A percentile compares a stretch with the other conserved stretches of the same genome.
Conservation (phyloP, 2,329 filamentous ascomycete genomes). For the Trichoderma sp. region DNA sequence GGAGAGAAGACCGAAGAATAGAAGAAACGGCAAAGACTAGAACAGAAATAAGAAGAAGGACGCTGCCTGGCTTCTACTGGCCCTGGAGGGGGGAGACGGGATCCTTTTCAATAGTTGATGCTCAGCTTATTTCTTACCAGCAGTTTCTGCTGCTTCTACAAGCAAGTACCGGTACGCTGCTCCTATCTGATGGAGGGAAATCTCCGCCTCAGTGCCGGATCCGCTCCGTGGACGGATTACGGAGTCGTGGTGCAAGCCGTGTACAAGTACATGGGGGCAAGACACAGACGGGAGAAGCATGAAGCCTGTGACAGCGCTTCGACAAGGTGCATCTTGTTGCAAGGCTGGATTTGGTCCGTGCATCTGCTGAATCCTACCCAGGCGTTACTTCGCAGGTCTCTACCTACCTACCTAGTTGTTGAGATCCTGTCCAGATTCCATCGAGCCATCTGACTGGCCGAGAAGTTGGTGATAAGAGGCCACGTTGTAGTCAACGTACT, state of each 20-base stretch:
- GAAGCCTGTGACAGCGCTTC: neutral
- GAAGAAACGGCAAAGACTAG: neutral
- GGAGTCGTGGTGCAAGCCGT: constrained; percentile 7
- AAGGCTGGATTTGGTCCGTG: neutral
- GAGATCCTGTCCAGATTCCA: constrained; percentile 1
- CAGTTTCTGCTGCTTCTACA: neutral
- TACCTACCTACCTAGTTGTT: too few relatives aligned
- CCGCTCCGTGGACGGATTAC: constrained; percentile 11
- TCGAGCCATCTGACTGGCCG: neutral
- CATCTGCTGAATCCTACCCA: neutral
- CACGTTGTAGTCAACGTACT: constrained; percentile 13
- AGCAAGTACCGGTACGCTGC: neutral
- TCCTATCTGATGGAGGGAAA: neutral
- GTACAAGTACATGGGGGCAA: constrained; percentile 4
- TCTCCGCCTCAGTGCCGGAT: constrained; percentile 1
- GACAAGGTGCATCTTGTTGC: neutral
- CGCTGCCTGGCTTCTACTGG: neutral
- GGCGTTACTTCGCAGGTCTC: too few relatives aligned
- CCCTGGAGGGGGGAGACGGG: neutral
- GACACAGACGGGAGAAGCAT: neutral
- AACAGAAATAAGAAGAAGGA: neutral
- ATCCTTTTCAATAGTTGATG: constrained; percentile 11
- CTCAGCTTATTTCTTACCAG: constrained; percentile 3
- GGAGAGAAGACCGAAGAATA: neutral
- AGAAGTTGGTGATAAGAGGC: constrained; percentile 7